A percentile compares a stretch with the other conserved stretches of the same genome.
Evolutionary conservation across 192 early-diverging fungal species (phyloP).

Genomic region (Umbelopsis ramanniana): DNA sequence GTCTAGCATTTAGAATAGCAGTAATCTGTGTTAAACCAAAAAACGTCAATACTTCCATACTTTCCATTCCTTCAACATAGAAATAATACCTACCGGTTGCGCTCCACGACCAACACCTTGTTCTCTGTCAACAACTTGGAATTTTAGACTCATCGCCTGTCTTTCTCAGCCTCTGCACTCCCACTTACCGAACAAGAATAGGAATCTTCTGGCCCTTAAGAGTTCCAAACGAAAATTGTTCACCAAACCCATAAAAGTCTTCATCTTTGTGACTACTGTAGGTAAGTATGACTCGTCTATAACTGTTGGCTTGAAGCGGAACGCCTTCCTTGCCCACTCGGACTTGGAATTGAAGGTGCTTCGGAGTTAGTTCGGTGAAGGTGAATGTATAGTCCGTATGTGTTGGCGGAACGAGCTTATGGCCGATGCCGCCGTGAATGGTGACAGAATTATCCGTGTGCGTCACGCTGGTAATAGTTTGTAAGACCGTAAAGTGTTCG

Average conservation of each 20-base stretch:
- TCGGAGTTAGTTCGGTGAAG: constrained; percentile 28
- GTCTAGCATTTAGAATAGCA: constrained; percentile 24
- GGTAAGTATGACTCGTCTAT: constrained; percentile 30
- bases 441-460: constrained; percentile 19
- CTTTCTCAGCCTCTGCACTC: neutral
- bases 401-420: constrained; percentile 31
- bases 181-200: constrained; percentile 37
- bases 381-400: constrained; percentile 41
- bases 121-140: constrained; percentile 31
- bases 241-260: constrained; percentile 50
- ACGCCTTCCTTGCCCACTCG: constrained; percentile 1
- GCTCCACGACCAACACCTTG: constrained; percentile 42
- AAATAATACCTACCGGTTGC: constrained; percentile 32
- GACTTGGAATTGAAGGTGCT: constrained; percentile 31
- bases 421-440: constrained; percentile 30
- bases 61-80: neutral
- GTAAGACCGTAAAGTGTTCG: constrained; percentile 32
- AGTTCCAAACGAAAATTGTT: constrained; percentile 36
- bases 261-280: constrained; percentile 35
- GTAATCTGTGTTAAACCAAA: constrained; percentile 14
- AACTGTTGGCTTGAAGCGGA: neutral
- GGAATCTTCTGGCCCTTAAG: constrained; percentile 48
- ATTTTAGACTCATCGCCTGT: neutral
- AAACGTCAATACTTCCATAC: no score
- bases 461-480: constrained; percentile 35